Base-by-base conservation (phyloP, 306 rosid species). In the Coriaria nepalensis region DNA sequence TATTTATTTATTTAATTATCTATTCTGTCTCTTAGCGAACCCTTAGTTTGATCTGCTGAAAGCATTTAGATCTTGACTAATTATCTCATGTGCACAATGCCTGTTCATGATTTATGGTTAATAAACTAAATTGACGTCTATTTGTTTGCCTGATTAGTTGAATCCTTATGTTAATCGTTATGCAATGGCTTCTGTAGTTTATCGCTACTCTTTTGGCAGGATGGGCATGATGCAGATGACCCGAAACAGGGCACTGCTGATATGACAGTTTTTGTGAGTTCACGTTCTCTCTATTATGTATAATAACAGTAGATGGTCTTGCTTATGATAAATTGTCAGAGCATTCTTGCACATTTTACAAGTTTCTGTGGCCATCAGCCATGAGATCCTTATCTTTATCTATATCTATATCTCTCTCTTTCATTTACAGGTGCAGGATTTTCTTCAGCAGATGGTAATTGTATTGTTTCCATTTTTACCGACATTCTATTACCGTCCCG, bases 371-470 rank as follows among this genome's bases (percentile, higher is more conserved):
- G 38, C 10, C 48, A 6, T 20, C 11, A 14, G 48, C 29, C 6
- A 14, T 35, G 35, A 42, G 14, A 33, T 15, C 35, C 36, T n/a
- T 6, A 7, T 44, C 14, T 6, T 10, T 4, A 5, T 6, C 33
- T 13, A 52, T 52, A 64, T 49, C 63, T 62, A 20, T 59, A 13
- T 12, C 34, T 44, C 20, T 56, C 35, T 7, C 49, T 55, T 47
- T 37, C 10, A 43, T 49, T 68, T 68, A 56, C 64, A 68, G 72
- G 77, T 79, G 4, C 79, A 75, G 53, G 62, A 71, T 60, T 74
- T 69, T 66, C 79, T 75, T 51, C 73, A 66, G 40, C 75, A 75
- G 45, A 72, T 79, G 79, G 79, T 79, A 64, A 66, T 74, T 67
- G 55, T 53, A 47, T 14, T 15, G 10, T 40, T 36, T 12, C 13